phyloP scores from a whole-genome alignment of 164 flowering plant species.

The Piper betle region DNA sequence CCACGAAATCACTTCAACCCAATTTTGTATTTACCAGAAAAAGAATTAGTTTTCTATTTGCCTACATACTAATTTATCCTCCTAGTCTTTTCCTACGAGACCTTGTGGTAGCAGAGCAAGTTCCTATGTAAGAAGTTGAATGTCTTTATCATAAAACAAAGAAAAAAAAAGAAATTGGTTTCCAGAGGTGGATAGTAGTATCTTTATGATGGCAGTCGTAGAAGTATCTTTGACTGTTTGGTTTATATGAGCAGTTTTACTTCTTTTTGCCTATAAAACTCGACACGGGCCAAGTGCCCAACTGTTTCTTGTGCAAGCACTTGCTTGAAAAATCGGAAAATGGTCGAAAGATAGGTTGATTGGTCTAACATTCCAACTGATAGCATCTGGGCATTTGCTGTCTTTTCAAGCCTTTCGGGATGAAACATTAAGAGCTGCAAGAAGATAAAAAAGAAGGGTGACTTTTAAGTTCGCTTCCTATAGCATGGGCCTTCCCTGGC shows the following conservation, averaged over 20 bases:
- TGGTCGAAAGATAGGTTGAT: neutral
- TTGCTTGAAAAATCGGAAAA: neutral
- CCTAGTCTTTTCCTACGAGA: neutral
- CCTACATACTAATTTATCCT: neutral
- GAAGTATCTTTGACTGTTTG: neutral
- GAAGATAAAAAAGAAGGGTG: neutral
- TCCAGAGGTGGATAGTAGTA: neutral
- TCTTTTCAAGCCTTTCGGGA: neutral
- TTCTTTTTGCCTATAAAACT: neutral
- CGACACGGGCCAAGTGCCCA: neutral
- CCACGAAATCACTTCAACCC: neutral
- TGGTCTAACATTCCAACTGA: neutral
- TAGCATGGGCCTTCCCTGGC: neutral
- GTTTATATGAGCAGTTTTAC: neutral
- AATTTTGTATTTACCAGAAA: conserved; percentile 10
- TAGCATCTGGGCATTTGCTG: neutral
- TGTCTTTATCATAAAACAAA: neutral
- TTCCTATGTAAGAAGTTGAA: neutral
- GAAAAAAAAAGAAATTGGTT: neutral
- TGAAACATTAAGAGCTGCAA: neutral
- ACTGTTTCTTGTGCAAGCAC: neutral
- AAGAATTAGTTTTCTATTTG: too few species aligned
- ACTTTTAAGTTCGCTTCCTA: neutral
- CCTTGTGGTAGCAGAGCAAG: neutral
- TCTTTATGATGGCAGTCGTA: neutral